These are phyloP conservation scores for Penicillium sp. DNA, from an alignment of 2,329 filamentous ascomycete species.

Conservation along the genomic window DNA sequence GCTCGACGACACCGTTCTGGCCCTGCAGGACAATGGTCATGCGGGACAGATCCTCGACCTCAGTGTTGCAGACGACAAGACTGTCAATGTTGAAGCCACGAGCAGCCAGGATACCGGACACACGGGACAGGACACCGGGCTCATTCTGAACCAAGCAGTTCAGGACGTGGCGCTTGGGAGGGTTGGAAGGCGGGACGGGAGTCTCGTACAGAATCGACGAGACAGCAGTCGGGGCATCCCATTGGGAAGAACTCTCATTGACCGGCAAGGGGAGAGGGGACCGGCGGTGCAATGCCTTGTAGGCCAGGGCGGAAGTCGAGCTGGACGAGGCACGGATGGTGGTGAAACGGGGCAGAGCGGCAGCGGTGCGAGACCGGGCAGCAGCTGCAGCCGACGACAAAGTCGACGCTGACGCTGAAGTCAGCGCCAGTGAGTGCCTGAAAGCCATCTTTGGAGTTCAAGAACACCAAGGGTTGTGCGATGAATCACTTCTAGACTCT, in stretches of 20 bases:
- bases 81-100: conserved; percentile 99
- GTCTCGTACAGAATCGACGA: conserved; percentile 99
- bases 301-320: conserved; percentile 91
- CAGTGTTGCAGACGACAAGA: conserved; percentile 94
- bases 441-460: conserved; percentile 37
- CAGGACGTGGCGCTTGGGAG: conserved; percentile 91
- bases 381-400: conserved; percentile 24
- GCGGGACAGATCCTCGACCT: conserved; percentile 92
- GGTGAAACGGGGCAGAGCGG: conserved; percentile 32
- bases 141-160: conserved; percentile 99
- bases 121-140: conserved; percentile 91
- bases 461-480: conserved; percentile 19
- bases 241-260: conserved; percentile 74
- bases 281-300: conserved; percentile 93
- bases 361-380: conserved; percentile 28
- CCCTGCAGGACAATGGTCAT: conserved; percentile 99
- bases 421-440: conserved; percentile 38
- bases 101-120: conserved; percentile 93
- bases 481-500: conserved; percentile 26
- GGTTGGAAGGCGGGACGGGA: conserved; percentile 75
- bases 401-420: conserved; percentile 33
- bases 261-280: conserved; percentile 80
- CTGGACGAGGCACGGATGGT: conserved; percentile 42
- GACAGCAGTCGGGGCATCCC: conserved; percentile 86
- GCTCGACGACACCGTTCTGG: conserved; percentile 95